phyloP scores from a whole-genome alignment of 2,329 filamentous ascomycete genomes.

The Stromatinia cepivora region DNA sequence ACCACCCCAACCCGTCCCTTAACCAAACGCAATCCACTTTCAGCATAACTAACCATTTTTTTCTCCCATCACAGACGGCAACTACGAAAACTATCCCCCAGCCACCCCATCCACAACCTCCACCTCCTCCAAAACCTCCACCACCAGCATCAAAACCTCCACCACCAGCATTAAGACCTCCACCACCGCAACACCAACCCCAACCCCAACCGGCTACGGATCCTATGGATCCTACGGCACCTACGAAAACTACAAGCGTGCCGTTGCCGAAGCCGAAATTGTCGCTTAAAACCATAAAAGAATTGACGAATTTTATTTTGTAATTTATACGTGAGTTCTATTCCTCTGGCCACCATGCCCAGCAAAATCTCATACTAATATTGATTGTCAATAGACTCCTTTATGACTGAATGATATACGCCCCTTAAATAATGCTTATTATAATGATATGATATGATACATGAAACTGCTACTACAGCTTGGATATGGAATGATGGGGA shows the following conservation, averaged over 20 bases:
- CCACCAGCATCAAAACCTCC: slow-evolving; percentile 18
- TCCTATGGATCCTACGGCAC: slow-evolving; percentile 15
- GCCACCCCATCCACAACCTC: background rate
- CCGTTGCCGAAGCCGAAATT: background rate
- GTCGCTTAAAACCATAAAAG: background rate
- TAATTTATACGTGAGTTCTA: slow-evolving; percentile 18
- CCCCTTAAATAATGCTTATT: slow-evolving; percentile 19
- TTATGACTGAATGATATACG: slow-evolving; percentile 25
- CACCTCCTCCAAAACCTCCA: background rate
- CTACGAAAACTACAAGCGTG: slow-evolving; percentile 21
- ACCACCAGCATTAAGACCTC: slow-evolving; percentile 20
- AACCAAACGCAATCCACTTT: too few relatives aligned
- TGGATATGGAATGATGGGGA: background rate
- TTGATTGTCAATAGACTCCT: background rate
- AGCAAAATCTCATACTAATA: background rate
- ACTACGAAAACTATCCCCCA: slow-evolving; percentile 7
- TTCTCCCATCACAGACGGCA: background rate
- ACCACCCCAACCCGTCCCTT: background rate
- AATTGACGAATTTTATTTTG: slow-evolving; percentile 14
- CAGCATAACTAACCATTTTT: background rate
- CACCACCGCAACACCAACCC: background rate
- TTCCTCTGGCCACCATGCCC: too few relatives aligned
- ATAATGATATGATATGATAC: slow-evolving; percentile 4
- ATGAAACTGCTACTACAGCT: slow-evolving; percentile 12
- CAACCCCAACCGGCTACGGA: slow-evolving; percentile 21